Evolutionary conservation across 495 filamentous ascomycete genomes (phyloP).

Genomic region (Hypomontagnella monticulosa): DNA sequence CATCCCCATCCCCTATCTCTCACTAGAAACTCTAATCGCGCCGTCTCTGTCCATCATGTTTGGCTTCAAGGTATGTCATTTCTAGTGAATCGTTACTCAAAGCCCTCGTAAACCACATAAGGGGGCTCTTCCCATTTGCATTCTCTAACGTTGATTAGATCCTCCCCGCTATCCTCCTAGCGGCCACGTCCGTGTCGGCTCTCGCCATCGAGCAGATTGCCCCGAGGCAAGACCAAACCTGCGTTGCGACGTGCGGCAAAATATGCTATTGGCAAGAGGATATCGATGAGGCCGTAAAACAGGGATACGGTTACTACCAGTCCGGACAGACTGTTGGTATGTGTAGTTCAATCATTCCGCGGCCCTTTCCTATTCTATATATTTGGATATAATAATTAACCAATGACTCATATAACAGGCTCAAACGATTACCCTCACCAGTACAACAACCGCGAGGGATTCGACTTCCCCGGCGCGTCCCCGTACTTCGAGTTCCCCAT

Average conservation of each 20-base stretch:
- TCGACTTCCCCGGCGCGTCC: conserved; percentile 63
- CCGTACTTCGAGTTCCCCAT: conserved; percentile 82
- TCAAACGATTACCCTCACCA: conserved; percentile 70
- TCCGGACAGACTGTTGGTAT: conserved; percentile 58
- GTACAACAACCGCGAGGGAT: conserved; percentile 80
- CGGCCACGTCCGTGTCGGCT: conserved; percentile 45
- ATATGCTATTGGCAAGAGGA: conserved; percentile 50
- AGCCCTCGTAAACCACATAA: background rate
- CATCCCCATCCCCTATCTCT: background rate
- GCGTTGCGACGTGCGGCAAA: conserved; percentile 50
- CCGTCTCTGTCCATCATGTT: conserved; percentile 38
- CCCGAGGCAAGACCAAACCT: conserved; percentile 40
- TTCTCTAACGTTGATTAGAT: conserved; percentile 31
- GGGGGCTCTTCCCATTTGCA: background rate
- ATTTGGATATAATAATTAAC: conserved; percentile 4
- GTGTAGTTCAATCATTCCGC: too few relatives aligned
- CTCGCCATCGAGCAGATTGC: conserved; percentile 41
- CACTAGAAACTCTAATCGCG: background rate
- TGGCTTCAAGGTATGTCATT: conserved; percentile 38
- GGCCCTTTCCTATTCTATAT: background rate
- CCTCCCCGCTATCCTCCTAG: conserved; percentile 45
- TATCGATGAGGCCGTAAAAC: conserved; percentile 59
- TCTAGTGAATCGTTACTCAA: background rate
- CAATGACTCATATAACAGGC: conserved; percentile 17
- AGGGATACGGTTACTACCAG: conserved; percentile 60